Evolutionary conservation across 202 grass and related monocot species (phyloP).

Genomic region (Musa balbisiana): DNA sequence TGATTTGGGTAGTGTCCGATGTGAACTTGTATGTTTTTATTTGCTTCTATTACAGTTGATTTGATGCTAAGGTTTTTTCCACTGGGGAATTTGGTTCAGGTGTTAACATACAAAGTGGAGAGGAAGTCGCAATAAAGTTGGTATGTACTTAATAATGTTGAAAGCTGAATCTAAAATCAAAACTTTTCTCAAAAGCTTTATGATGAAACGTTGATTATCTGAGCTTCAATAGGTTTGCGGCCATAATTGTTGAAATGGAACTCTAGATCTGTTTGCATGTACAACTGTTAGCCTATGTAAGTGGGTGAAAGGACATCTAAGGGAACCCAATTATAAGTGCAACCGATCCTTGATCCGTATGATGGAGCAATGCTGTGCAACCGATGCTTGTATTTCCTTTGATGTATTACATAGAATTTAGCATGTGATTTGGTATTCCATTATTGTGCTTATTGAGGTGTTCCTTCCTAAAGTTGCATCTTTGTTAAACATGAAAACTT

Average conservation of each 20-base stretch:
- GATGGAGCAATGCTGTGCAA: too few relatives aligned
- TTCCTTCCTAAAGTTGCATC: too few relatives aligned
- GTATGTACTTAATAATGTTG: background rate
- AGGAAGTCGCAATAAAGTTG: constrained; percentile 13
- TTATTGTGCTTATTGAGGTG: too few relatives aligned
- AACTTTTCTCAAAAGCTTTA: too few relatives aligned
- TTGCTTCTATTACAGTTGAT: background rate
- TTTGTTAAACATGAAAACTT: too few relatives aligned
- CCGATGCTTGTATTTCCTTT: too few relatives aligned
- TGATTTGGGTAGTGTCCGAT: background rate
- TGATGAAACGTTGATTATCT: background rate
- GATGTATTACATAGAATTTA: too few relatives aligned
- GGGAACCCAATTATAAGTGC: background rate
- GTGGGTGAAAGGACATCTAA: background rate
- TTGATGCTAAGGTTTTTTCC: background rate
- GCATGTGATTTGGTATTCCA: too few relatives aligned
- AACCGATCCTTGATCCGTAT: background rate
- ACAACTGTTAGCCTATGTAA: background rate
- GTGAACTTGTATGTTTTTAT: background rate
- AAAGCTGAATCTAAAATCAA: too few relatives aligned
- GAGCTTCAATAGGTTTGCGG: background rate
- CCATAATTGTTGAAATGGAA: background rate
- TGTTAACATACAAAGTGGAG: constrained; percentile 16
- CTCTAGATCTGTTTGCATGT: background rate
- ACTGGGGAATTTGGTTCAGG: background rate